A percentile compares a stretch with the other conserved stretches of the same genome.
These are phyloP conservation scores for Claviceps quebecensis DNA, from an alignment of 2,329 filamentous ascomycete species.

Conservation along the genomic window DNA sequence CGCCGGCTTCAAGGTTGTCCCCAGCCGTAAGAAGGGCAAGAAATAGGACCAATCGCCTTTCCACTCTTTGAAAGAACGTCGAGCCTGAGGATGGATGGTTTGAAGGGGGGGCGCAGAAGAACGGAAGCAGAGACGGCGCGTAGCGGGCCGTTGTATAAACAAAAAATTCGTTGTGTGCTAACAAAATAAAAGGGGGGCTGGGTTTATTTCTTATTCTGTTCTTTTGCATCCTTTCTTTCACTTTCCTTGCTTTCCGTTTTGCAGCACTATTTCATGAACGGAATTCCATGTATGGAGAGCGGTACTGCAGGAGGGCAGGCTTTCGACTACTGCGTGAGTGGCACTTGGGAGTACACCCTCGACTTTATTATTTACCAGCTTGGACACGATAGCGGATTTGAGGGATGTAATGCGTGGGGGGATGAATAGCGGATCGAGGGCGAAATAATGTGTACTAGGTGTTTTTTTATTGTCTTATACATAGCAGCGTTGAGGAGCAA, in stretches of 20 bases:
- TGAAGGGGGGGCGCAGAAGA: not conserved
- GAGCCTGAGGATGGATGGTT: slow-evolving; percentile 1
- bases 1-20: slow-evolving; percentile 77
- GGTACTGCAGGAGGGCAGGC: too few species aligned
- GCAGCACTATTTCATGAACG: too few species aligned
- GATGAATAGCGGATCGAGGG: not conserved
- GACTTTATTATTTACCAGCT: not conserved
- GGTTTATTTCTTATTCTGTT: not conserved
- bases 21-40: slow-evolving; percentile 83
- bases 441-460: not conserved
- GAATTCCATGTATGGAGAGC: too few species aligned
- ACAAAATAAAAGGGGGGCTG: too few species aligned
- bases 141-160: too few species aligned
- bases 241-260: not conserved
- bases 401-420: not conserved
- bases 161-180: too few species aligned
- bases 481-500: not conserved
- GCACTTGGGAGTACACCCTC: too few species aligned
- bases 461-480: not conserved
- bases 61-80: slow-evolving; percentile 5
- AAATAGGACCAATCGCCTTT: slow-evolving; percentile 32
- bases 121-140: not conserved
- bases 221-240: not conserved
- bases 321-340: too few species aligned
- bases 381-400: not conserved